These are phyloP conservation scores for Colletotrichum melonis DNA, from an alignment of 2,329 filamentous ascomycete species.

Conservation along the genomic window DNA sequence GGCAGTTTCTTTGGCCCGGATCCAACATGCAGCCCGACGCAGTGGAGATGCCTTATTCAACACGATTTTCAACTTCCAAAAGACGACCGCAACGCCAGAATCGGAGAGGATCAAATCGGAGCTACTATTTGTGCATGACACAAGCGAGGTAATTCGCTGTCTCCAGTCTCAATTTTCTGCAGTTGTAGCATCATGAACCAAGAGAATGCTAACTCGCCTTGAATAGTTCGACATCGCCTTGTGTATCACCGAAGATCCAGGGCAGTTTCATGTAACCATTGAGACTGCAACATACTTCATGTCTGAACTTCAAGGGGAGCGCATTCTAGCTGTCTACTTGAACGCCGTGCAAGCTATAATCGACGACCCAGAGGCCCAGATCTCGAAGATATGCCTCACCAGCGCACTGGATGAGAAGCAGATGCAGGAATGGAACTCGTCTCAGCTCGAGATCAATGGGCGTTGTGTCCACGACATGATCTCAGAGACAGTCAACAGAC, in stretches of 20 bases:
- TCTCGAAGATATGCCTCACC: not conserved
- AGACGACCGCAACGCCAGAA: not conserved
- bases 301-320: slow-evolving; percentile 9
- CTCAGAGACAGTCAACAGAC: not conserved
- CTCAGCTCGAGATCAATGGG: slow-evolving; percentile 11
- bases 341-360: not conserved
- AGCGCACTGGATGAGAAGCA: slow-evolving; percentile 8
- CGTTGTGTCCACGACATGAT: slow-evolving; percentile 27
- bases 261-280: not conserved
- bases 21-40: not conserved
- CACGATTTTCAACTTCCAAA: slow-evolving; percentile 25
- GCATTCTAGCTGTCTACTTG: not conserved
- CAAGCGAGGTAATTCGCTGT: slow-evolving; percentile 4
- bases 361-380: not conserved
- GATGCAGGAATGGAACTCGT: slow-evolving; percentile 4
- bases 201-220: not conserved
- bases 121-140: slow-evolving; percentile 1
- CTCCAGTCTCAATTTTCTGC: not conserved
- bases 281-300: slow-evolving; percentile 18
- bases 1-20: slow-evolving; percentile 4
- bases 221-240: slow-evolving; percentile 14
- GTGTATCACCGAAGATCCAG: slow-evolving; percentile 8
- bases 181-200: no score
- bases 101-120: not conserved
- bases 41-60: slow-evolving; percentile 11